Evolutionary conservation across 768 basidiomycete genomes (phyloP), one percentile per base, ranked within the genome.

Genomic region (Boletus pseudopeckii): DNA sequence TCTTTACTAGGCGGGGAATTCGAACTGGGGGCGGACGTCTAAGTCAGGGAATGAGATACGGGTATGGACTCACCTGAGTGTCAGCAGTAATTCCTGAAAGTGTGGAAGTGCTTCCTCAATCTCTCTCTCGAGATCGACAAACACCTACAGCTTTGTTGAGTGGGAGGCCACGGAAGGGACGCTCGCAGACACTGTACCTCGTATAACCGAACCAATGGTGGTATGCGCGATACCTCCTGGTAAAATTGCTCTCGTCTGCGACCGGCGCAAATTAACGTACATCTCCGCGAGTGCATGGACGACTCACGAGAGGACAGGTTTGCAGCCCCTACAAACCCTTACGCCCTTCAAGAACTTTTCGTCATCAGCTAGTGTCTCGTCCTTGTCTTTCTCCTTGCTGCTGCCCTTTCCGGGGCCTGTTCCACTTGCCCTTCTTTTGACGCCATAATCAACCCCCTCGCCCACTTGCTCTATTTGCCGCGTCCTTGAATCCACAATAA

Each of bases 281-380:
- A 7, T 41, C 26, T 26, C 26, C 11, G 17, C 11, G 3, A 48
- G 24, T 28, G 33, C 30, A 48, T 11, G 30, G 24, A 76, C n/a
- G 26, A 76, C 91, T 67, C 61, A 94, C 92, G 86, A 72, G 36
- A 98, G 80, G 17, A 85, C 78, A 9, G 86, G 83, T 63, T 88
- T 80, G 71, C 97, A 99, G 17, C 84, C 79, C 43, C 85, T 76
- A 69, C 97, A 99, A 54, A 93, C 83, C 63, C 97, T 75, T 7
- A 98, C 86, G 1, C 93, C 94, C 57, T 86, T 90, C 54, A 95
- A 71, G 64, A 95, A 92, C 65, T 91, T 90, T 48, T 93, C 86
- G 26, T 90, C 86, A 24, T 86, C 83, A 40, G 74, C 74, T 70
- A 65, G 40, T 55, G 70, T 74, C 46, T 80, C 59, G 18, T 53